Evolutionary conservation across 768 basidiomycete species (phyloP), one percentile per base, ranked within the genome.

Genomic region (Macrolepiota fuliginosa): DNA sequence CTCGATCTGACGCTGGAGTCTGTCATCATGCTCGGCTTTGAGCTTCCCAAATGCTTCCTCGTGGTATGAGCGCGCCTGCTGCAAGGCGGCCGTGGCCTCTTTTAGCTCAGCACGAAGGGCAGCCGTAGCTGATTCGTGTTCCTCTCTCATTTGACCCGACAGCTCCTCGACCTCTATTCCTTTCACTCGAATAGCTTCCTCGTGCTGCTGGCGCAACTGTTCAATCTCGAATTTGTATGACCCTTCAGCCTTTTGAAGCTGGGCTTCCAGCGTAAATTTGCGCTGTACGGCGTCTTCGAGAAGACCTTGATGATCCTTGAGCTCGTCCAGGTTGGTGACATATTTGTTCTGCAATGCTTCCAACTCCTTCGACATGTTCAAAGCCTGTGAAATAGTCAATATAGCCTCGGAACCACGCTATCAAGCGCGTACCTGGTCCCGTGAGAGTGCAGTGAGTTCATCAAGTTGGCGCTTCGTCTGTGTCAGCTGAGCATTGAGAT

Each of bases 361-460:
- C 39, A 96, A 83, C 68, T 94, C 95, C 60, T 81, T 87, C 9
- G 93, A 92, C 88, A 96, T 92, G 69, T 96, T 96, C 56, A 88
- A 71, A 11, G 90, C 81, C 92, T 94, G 62, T 61, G 52, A 61
- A 7, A 37, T 27, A 4, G n/a, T 67, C 10, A 65, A 55, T 50
- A 32, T 15, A 36, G 27, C 45, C 15, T 49, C 12, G 46, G 37
- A 22, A n/a, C 29, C 47, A 52, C 29, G 29, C 19, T 29, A 55
- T 19, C 10, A 13, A 19, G 12, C 27, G 70, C 76, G 53, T 67
- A 93, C 93, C 83, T 96, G 94, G 69, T 96, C 90, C 58, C 90
- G 82, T 13, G 92, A 92, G 46, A 96, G 81, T 6, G 88, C 83
- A 6, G 83, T 87, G 19, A 98, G 79, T 55, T 90, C 91, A 60